Percentiles rank a stretch among this genome's conserved stretches.
Evolutionary conservation across 2,329 filamentous ascomycete species (phyloP).

Genomic region (Atkinsonella hypoxylon): DNA sequence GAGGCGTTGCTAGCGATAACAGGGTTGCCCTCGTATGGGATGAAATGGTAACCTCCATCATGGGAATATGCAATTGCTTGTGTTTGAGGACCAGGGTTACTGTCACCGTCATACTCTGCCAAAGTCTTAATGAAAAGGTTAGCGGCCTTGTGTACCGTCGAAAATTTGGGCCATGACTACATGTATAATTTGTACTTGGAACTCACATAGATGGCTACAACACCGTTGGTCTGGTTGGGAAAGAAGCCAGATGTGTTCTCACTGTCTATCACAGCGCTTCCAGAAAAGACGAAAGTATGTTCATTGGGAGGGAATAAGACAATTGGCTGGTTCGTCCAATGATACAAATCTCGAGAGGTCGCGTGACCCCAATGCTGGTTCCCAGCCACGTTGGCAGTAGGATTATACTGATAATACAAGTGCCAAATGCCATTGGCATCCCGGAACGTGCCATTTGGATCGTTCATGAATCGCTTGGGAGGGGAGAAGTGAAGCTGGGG

Average conservation of each 20-base stretch:
- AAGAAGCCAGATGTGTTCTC: slow-evolving; percentile 59
- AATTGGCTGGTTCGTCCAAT: slow-evolving; percentile 53
- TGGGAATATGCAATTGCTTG: slow-evolving; percentile 51
- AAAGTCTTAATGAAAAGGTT: slow-evolving; percentile 12
- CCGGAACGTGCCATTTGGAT: slow-evolving; percentile 25
- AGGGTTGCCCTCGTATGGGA: slow-evolving; percentile 46
- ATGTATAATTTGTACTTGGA: background rate
- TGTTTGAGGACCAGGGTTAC: slow-evolving; percentile 23
- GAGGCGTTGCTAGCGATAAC: slow-evolving; percentile 41
- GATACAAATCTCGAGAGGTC: slow-evolving; percentile 48
- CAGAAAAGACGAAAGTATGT: slow-evolving; percentile 35
- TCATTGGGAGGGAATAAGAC: slow-evolving; percentile 40
- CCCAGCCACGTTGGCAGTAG: slow-evolving; percentile 32
- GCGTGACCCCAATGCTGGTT: slow-evolving; percentile 59
- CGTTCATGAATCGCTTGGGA: slow-evolving; percentile 6
- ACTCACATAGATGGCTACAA: slow-evolving; percentile 38
- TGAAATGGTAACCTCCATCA: slow-evolving; percentile 51
- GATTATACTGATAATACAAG: slow-evolving; percentile 50
- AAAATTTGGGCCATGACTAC: too few relatives aligned
- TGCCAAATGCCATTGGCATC: slow-evolving; percentile 48
- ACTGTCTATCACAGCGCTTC: slow-evolving; percentile 45
- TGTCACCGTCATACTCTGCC: slow-evolving; percentile 2
- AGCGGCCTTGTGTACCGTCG: background rate
- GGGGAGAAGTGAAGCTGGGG: slow-evolving; percentile 7
- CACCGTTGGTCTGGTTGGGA: slow-evolving; percentile 43